Evolutionary conservation across 2,329 filamentous ascomycete species (phyloP), one percentile per base, ranked within the genome.

Genomic region (Ophiostoma populinum): DNA sequence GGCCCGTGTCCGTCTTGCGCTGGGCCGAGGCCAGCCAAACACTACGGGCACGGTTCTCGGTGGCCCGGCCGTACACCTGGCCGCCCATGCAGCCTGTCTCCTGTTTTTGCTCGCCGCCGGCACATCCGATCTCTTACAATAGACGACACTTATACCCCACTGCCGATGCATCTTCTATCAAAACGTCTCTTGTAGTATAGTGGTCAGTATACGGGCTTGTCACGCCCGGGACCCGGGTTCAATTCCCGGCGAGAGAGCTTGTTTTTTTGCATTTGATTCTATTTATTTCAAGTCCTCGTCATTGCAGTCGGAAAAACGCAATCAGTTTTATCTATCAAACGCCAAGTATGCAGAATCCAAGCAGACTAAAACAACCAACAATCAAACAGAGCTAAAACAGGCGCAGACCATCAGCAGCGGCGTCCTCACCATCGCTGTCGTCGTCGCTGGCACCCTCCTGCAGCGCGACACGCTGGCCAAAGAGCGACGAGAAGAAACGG

Each of bases 401-500:
- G 44, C 59, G 58, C 29, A 74, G 49, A 1, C 63, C 65, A 43
- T 66, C 67, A 42, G 55, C 58, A 11, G 52, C 56, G n/a, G 58
- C 62, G 47, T 62, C 61, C 40, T 64, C 38, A 6, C 24, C 40
- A 4, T 41, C 32, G n/a, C n/a, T n/a, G 12, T 25, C 39, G 10
- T 24, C 40, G 8, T 34, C 40, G 16, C 18, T 32, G 17, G 28
- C 34, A 13, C 66, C 63, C 48, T 82, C 78, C 30, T 68, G 63
- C 37, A 85, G 56, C 46, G 65, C 60, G 50, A 77, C 64, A 52
- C 72, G 75, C 48, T 78, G 74, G 0, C 80, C 80, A 43, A 87
- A 70, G 43, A 86, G 54, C 18, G 76, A 78, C 11, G 74, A 74
- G 51, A 86, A 86, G 53, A 87, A 72, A 38, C 71, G 57, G 47